These are phyloP conservation scores for Quaeritorhiza haematococci DNA, from an alignment of 371 early-diverging fungal species.

Conservation along the genomic window DNA sequence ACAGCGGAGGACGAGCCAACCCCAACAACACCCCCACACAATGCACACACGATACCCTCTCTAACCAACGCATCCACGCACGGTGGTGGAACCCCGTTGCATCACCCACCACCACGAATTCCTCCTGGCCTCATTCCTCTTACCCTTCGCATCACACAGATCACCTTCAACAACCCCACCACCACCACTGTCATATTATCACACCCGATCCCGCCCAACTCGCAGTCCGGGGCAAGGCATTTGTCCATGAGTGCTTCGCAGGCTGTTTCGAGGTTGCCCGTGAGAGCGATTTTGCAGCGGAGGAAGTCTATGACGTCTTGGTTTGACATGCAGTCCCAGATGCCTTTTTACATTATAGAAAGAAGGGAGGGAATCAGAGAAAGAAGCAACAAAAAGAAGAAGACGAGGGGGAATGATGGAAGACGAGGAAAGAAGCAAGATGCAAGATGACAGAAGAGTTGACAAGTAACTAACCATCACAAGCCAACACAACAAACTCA, in stretches of 20 bases:
- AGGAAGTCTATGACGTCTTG: conserved; percentile 84
- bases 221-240: conserved; percentile 79
- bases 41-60: too few species aligned
- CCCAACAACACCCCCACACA: too few species aligned
- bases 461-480: conserved; percentile 69
- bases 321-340: conserved; percentile 94
- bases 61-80: too few species aligned
- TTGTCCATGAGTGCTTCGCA: conserved; percentile 87
- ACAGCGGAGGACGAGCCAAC: too few species aligned
- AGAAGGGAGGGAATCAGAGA: not conserved
- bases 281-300: conserved; percentile 54
- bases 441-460: not conserved
- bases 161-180: conserved; percentile 75
- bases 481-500: conserved; percentile 91
- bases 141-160: not conserved
- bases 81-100: too few species aligned
- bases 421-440: not conserved
- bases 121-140: too few species aligned
- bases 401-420: not conserved
- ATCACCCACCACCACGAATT: too few species aligned
- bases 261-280: conserved; percentile 52
- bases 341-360: conserved; percentile 46
- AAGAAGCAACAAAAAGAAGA: not conserved
- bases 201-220: conserved; percentile 86
- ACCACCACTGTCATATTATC: conserved; percentile 98